Evolutionary conservation across 495 filamentous ascomycete genomes (phyloP).

Genomic region (Aspergillus carlsbadensis): DNA sequence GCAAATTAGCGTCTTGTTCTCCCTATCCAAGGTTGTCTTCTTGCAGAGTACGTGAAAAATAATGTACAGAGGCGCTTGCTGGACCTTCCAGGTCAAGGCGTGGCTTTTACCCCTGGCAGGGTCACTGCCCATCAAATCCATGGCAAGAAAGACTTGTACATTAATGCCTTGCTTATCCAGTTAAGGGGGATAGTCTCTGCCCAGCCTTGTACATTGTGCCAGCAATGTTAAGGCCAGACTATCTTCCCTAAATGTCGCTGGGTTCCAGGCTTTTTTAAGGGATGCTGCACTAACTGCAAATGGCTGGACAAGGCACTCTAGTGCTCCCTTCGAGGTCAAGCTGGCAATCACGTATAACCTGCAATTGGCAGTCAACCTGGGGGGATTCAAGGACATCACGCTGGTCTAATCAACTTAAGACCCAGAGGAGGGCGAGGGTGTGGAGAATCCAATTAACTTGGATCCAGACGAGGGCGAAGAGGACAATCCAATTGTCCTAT

Average conservation of each 20-base stretch:
- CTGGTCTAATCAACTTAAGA: slow-evolving; percentile 7
- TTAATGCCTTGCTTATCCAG: slow-evolving; percentile 6
- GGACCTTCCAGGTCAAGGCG: neutral
- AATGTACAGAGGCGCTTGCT: neutral
- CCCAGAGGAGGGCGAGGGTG: neutral
- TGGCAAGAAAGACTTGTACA: neutral
- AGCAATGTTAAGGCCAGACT: neutral
- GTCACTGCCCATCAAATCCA: neutral
- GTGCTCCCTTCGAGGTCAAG: slow-evolving; percentile 11
- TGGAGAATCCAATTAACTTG: slow-evolving; percentile 2
- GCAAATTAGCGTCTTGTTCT: neutral
- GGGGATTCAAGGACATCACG: neutral
- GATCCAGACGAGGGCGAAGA: neutral
- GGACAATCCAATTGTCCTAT: neutral
- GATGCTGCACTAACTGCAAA: slow-evolving; percentile 19
- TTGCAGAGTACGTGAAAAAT: neutral
- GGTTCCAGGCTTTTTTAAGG: slow-evolving; percentile 13
- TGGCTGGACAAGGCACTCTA: slow-evolving; percentile 9
- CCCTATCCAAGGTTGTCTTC: neutral
- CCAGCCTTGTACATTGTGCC: slow-evolving; percentile 4
- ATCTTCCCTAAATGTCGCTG: slow-evolving; percentile 12
- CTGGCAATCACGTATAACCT: neutral
- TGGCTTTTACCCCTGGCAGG: neutral
- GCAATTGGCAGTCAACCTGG: neutral
- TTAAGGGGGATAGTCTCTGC: neutral